Evolutionary conservation across 495 filamentous ascomycete species (phyloP).

Genomic region (Neurospora discreta): DNA sequence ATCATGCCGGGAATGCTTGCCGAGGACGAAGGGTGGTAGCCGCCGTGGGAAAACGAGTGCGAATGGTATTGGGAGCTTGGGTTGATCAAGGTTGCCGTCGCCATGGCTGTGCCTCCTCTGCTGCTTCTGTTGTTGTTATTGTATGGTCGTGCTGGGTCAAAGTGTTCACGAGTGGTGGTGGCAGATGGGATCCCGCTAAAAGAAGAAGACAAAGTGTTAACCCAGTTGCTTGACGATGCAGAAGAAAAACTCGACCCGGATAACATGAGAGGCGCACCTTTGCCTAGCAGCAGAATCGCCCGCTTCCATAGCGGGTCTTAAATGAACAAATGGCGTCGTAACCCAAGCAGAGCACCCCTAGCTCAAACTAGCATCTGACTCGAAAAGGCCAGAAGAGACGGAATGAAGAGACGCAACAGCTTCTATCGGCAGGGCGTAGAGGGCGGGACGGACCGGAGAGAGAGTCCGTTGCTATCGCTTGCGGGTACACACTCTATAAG

Average conservation of each 20-base stretch:
- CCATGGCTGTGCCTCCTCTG: conserved; percentile 33
- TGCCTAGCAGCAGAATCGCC: conserved; percentile 37
- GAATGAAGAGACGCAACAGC: neutral
- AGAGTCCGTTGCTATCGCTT: neutral
- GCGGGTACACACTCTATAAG: neutral
- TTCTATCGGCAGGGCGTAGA: neutral
- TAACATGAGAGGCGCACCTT: conserved; percentile 31
- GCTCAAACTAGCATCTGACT: conserved; percentile 10
- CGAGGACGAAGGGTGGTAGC: conserved; percentile 28
- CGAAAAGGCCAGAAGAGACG: neutral
- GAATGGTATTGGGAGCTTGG: conserved; percentile 31
- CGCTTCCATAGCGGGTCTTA: conserved; percentile 40
- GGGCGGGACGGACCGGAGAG: neutral
- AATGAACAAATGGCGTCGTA: conserved; percentile 1
- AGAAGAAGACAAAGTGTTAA: conserved; percentile 7
- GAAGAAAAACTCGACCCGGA: neutral
- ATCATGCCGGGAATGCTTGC: conserved; percentile 33
- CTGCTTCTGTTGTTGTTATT: conserved; percentile 21
- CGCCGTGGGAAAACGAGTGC: conserved; percentile 15
- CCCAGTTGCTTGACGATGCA: neutral
- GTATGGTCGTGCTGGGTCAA: conserved; percentile 20
- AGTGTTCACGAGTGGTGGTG: conserved; percentile 20
- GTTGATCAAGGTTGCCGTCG: conserved; percentile 35
- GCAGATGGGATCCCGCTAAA: conserved; percentile 21
- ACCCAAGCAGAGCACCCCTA: conserved; percentile 7